phyloP scores from a whole-genome alignment of 768 basidiomycete species.

The Suillus clintonianus region DNA sequence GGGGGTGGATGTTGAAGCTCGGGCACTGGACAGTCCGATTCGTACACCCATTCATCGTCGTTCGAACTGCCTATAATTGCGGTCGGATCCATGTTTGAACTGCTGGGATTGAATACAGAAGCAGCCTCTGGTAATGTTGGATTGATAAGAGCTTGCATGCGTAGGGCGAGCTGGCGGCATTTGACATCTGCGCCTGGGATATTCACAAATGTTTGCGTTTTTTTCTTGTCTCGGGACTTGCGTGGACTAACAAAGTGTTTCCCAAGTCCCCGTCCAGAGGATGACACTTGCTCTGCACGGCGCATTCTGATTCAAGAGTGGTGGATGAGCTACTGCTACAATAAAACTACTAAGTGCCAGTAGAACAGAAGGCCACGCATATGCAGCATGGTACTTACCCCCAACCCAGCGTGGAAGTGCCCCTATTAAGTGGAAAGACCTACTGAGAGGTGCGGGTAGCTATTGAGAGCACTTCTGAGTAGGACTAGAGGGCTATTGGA shows the following conservation, averaged over 20 bases:
- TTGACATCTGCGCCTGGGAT: not conserved
- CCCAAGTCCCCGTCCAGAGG: not conserved
- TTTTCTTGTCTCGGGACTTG: not conserved
- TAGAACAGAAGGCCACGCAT: no score
- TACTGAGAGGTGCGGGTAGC: no score
- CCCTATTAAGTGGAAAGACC: no score
- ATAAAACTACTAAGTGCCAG: no score
- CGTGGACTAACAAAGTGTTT: not conserved
- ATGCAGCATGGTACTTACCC: no score
- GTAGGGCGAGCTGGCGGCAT: not conserved
- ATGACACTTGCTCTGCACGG: not conserved
- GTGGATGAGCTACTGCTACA: not conserved
- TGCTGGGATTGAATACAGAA: not conserved
- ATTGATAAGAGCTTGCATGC: not conserved
- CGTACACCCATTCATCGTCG: not conserved
- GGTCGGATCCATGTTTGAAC: not conserved
- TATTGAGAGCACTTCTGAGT: no score
- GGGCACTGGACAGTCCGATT: no score
- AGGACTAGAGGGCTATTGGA: no score
- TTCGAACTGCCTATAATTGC: no score
- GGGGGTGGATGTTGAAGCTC: no score
- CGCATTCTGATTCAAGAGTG: not conserved
- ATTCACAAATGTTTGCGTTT: slow-evolving; percentile 5
- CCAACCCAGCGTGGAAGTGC: no score
- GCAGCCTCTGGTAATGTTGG: not conserved